Percentiles rank a stretch among this genome's conserved stretches.
Conservation (phyloP, 1,284 basidiomycete genomes). For the Cutaneotrichosporon cutaneum region DNA sequence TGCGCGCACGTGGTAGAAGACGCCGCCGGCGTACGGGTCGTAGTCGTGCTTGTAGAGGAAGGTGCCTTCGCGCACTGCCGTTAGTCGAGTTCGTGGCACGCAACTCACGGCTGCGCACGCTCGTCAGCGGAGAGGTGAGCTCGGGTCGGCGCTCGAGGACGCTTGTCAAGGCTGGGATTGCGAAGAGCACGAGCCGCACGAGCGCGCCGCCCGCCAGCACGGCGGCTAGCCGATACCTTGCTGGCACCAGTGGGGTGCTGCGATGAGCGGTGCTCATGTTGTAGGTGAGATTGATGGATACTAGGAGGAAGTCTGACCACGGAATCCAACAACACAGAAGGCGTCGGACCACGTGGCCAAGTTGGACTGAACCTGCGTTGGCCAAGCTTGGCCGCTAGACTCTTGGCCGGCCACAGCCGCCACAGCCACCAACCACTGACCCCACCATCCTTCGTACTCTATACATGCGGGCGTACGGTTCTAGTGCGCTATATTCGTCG, state of each 20-base stretch:
- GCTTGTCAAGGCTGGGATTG: slow-evolving; percentile 30
- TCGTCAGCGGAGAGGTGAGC: slow-evolving; percentile 76
- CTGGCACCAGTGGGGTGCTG: background rate
- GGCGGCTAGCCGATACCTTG: background rate
- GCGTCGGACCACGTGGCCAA: background rate
- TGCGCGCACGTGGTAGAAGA: slow-evolving; percentile 75
- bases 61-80: slow-evolving; percentile 78
- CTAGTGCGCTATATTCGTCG: background rate
- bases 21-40: slow-evolving; percentile 79
- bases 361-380: too few relatives aligned
- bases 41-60: slow-evolving; percentile 69
- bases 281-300: background rate
- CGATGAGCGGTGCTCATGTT: background rate
- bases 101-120: slow-evolving; percentile 56
- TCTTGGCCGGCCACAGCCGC: background rate
- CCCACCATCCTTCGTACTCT: background rate
- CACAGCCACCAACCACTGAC: too few relatives aligned
- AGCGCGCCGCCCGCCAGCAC: slow-evolving; percentile 16
- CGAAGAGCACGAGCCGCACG: slow-evolving; percentile 37
- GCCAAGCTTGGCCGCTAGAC: background rate
- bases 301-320: background rate
- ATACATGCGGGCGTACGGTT: slow-evolving; percentile 5
- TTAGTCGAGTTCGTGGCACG: background rate
- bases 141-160: slow-evolving; percentile 60
- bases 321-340: background rate